Base-by-base conservation (phyloP, 345 rosid species). In the Clarkia xantiana region DNA sequence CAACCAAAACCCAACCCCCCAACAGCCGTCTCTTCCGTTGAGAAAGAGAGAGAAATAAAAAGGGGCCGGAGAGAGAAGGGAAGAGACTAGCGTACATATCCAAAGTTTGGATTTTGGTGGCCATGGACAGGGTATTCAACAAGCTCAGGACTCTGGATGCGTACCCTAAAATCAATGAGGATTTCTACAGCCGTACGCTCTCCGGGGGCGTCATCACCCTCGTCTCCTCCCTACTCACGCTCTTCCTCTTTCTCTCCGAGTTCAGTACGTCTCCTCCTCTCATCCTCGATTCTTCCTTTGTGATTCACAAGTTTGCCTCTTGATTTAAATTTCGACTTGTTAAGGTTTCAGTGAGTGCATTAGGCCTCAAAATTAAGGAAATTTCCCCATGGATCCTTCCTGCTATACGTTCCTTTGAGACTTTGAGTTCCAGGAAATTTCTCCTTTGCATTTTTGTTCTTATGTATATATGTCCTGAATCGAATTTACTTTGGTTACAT, bases 131-230 rank as follows among this genome's bases (percentile, higher is more conserved):
- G 45, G 49, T 72, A 45, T 55, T 76, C 54, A 64, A 66, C 54
- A 80, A 71, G 63, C 75, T 86, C 50, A 67, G 72, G 71, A 78
- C 65, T 57, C 63, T 86, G 60, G 96, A 86, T 54, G 94, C 96
- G 2, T 86, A 82, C 70, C 96, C 96, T 14, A 86, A 86, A 60
- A 65, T 86, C 65, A 86, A 82, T 55, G 96, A 86, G 58, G 96
- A 86, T 69, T 86, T 82, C 63, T 86, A 73, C 75, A 80, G 73
- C 62, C 84, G 96, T 10, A 76, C 94, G 2, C 74, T 82, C 66
- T 78, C 89, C 62, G 96, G 96, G 49, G 96, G 96, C 66, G 63
- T 86, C 22, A 71, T 86, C 70, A 86, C 96, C 55, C 76, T 86
- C 45, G 61, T 64, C 54, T 82, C 94, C 51, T 71, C 82, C 6